Base-by-base conservation (phyloP, 2,329 filamentous ascomycete genomes). In the Colletotrichum ledebouriae region DNA sequence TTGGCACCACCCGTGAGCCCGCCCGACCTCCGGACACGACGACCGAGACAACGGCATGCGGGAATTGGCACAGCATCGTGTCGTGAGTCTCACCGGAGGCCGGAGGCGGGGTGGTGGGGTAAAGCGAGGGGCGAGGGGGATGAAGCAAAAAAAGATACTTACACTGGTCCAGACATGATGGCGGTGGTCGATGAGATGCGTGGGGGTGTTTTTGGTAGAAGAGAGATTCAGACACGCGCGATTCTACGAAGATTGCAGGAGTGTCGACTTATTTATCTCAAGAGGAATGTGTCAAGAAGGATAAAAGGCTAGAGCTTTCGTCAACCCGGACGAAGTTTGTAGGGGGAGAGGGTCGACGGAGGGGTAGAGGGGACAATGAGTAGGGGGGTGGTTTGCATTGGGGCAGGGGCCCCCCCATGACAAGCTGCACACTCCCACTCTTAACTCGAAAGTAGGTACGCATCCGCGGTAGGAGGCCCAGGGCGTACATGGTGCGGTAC, bases 121-220 rank as follows among this genome's bases (percentile, higher is more conserved):
- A 78, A 74, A 57, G 55, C 57, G 46, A 63, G 44, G 53, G 13
- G 49, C 49, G 42, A 56, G 41, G 62, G 66, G 37, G 70, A 65
- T 44, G 46, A 50, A 73, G 72, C 73, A 75, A 73, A 67, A 61
- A 73, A 70, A 59, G 71, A 46, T 68, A 90, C 89, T 90, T 88
- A 91, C 89, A 89, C 87, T 82, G 89, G 81, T 80, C 86, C 86
- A 85, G 87, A 89, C 87, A 89, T 89, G 81, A 81, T 86, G 81
- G 78, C 60, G 53, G 52, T 71, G 29, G 66, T 66, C 63, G 47
- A 33, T 61, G 59, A 50, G 25, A 34, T 52, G 42, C 17, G 25
- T 65, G 46, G 61, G 65, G 65, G 53, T 59, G 25, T 50, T 25
- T 65, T 58, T 67, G 60, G 59, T 53, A 47, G 44, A 46, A 63